Conservation (phyloP, 139 green algal species). For the Chlamydomonas sp. region DNA sequence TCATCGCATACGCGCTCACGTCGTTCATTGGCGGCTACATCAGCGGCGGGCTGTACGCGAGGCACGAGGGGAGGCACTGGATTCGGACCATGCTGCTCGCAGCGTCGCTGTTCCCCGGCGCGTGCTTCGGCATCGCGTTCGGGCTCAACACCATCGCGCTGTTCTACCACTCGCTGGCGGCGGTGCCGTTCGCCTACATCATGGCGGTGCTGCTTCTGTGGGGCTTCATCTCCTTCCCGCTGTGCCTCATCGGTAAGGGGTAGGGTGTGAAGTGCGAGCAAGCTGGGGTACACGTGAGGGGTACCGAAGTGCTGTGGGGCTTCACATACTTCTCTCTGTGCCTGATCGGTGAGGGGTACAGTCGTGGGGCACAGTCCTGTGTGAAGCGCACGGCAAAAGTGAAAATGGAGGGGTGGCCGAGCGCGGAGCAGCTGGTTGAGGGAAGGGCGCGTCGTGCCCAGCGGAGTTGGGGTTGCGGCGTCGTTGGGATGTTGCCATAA, state of each 20-base stretch:
- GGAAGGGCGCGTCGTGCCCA: too few relatives aligned
- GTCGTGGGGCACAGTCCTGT: too few relatives aligned
- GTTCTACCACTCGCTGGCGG: conserved; percentile 89
- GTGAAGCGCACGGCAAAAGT: too few relatives aligned
- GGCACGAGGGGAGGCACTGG: conserved; percentile 90
- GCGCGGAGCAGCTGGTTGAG: too few relatives aligned
- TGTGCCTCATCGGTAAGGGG: conserved; percentile 80
- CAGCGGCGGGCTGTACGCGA: conserved; percentile 85
- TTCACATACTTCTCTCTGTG: too few relatives aligned
- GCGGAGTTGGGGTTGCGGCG: too few relatives aligned
- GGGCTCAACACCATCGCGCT: conserved; percentile 97
- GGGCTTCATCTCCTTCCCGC: conserved; percentile 93
- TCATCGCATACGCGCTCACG: conserved; percentile 94
- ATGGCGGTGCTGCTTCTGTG: conserved; percentile 88
- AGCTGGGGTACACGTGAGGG: too few relatives aligned
- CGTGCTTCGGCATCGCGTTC: conserved; percentile 88
- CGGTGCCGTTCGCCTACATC: conserved; percentile 94
- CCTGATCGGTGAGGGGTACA: too few relatives aligned
- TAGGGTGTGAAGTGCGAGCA: conserved; percentile 47
- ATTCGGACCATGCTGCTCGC: conserved; percentile 94
- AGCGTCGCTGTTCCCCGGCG: conserved; percentile 72
- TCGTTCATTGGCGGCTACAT: conserved; percentile 87
- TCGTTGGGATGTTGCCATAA: too few relatives aligned
- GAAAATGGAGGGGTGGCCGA: too few relatives aligned
- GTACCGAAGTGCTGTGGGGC: too few relatives aligned